Evolutionary conservation across 2,329 filamentous ascomycete species (phyloP).

Genomic region (Colletotrichum sp.): DNA sequence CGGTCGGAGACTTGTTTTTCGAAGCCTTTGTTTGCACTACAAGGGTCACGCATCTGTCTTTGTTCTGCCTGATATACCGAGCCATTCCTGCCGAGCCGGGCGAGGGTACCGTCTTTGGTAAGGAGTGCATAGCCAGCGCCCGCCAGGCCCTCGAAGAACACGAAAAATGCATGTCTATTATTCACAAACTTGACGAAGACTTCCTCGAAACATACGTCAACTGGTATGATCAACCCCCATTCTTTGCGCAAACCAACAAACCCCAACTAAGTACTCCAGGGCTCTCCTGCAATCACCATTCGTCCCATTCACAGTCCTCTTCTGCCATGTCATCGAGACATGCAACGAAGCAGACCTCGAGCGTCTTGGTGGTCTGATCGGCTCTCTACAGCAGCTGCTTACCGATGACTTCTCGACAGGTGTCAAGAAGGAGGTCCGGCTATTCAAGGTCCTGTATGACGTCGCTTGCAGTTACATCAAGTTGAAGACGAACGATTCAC

Average conservation of each 20-base stretch:
- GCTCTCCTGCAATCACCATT: slow-evolving; percentile 25
- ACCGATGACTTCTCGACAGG: neutral
- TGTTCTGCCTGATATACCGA: slow-evolving; percentile 30
- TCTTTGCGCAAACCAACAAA: neutral
- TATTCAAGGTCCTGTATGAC: slow-evolving; percentile 27
- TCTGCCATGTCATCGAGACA: slow-evolving; percentile 36
- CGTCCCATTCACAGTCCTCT: slow-evolving; percentile 29
- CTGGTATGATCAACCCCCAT: neutral
- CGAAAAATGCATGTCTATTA: slow-evolving; percentile 15
- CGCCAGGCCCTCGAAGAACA: slow-evolving; percentile 25
- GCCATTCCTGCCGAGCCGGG: slow-evolving; percentile 22
- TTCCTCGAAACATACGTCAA: slow-evolving; percentile 16
- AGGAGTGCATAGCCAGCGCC: slow-evolving; percentile 26
- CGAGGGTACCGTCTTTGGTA: slow-evolving; percentile 22
- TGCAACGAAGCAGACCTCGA: slow-evolving; percentile 46
- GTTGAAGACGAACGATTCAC: slow-evolving; percentile 2
- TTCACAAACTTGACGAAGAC: neutral
- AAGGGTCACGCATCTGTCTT: slow-evolving; percentile 24
- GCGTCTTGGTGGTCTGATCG: slow-evolving; percentile 21
- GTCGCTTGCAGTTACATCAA: slow-evolving; percentile 27
- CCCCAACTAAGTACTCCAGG: neutral
- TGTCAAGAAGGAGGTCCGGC: slow-evolving; percentile 21
- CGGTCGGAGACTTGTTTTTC: slow-evolving; percentile 7
- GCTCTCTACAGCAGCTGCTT: slow-evolving; percentile 10
- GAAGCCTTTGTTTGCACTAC: slow-evolving; percentile 23